Conservation (phyloP, 495 filamentous ascomycete species). For the Tuber calosporum region DNA sequence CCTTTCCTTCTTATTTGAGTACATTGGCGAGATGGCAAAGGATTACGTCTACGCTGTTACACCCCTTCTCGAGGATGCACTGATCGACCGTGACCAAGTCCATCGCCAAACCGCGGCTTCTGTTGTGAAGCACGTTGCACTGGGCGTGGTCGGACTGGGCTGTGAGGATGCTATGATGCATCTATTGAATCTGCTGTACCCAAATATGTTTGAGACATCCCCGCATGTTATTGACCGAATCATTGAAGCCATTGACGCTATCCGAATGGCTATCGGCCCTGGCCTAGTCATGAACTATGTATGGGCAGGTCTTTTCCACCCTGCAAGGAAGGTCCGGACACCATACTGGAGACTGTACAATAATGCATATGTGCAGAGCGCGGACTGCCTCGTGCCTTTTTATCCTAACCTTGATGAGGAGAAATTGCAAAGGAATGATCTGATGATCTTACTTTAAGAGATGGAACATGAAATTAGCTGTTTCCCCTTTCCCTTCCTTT, state of each 20-base stretch:
- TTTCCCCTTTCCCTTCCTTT: conserved; percentile 21
- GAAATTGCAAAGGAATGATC: conserved; percentile 63
- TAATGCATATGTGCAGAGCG: conserved; percentile 87
- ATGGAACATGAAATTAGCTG: conserved; percentile 33
- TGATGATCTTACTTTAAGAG: conserved; percentile 71
- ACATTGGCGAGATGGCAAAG: conserved; percentile 99
- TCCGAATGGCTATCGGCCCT: conserved; percentile 85
- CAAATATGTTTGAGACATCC: conserved; percentile 96
- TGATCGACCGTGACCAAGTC: conserved; percentile 97
- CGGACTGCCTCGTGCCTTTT: conserved; percentile 92
- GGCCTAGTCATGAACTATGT: conserved; percentile 93
- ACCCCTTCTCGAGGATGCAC: conserved; percentile 92
- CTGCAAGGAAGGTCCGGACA: conserved; percentile 81
- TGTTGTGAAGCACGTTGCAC: conserved; percentile 93
- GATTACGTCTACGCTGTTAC: conserved; percentile 99
- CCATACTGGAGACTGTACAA: conserved; percentile 97
- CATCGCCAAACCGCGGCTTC: conserved; percentile 93
- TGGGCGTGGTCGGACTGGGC: conserved; percentile 93
- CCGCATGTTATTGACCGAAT: conserved; percentile 98
- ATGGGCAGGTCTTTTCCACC: conserved; percentile 95
- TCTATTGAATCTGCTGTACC: conserved; percentile 88
- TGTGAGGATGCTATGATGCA: conserved; percentile 99
- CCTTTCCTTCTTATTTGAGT: conserved; percentile 95
- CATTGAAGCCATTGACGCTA: conserved; percentile 93
- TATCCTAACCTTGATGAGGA: conserved; percentile 77